Evolutionary conservation across 2,329 filamentous ascomycete species (phyloP).

Genomic region (Trichophyton simii): DNA sequence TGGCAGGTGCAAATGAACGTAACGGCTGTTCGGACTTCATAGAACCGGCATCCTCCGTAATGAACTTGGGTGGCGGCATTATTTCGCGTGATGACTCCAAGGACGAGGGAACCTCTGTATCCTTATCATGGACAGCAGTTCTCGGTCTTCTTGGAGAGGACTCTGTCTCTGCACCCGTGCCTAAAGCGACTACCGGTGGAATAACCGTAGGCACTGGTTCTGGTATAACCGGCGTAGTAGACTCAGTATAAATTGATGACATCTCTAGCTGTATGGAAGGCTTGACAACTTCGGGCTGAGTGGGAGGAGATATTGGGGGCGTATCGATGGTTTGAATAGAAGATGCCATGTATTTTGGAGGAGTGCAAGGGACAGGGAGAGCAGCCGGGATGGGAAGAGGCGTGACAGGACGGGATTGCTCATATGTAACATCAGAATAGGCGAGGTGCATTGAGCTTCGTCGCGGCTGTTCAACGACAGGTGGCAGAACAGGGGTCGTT

Average conservation of each 20-base stretch:
- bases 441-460: slow-evolving; percentile 17
- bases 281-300: slow-evolving; percentile 1
- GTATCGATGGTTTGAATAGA: slow-evolving; percentile 10
- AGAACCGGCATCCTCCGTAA: not conserved
- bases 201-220: slow-evolving; percentile 8
- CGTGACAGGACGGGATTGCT: slow-evolving; percentile 22
- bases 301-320: slow-evolving; percentile 5
- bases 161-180: slow-evolving; percentile 10
- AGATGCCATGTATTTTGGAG: slow-evolving; percentile 2
- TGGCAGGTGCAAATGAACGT: slow-evolving; percentile 18
- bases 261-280: slow-evolving; percentile 15
- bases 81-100: not conserved
- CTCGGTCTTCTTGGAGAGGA: slow-evolving; percentile 10
- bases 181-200: not conserved
- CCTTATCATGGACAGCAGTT: slow-evolving; percentile 13
- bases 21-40: not conserved
- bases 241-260: slow-evolving; percentile 22
- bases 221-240: slow-evolving; percentile 9
- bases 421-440: slow-evolving; percentile 22
- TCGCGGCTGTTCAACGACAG: slow-evolving; percentile 25
- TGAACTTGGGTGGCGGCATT: not conserved
- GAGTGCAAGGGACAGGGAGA: not conserved
- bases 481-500: slow-evolving; percentile 32
- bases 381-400: not conserved
- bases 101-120: not conserved